Base-by-base conservation (phyloP, 2,329 filamentous ascomycete species). In the Scleromitrula shiraiana region DNA sequence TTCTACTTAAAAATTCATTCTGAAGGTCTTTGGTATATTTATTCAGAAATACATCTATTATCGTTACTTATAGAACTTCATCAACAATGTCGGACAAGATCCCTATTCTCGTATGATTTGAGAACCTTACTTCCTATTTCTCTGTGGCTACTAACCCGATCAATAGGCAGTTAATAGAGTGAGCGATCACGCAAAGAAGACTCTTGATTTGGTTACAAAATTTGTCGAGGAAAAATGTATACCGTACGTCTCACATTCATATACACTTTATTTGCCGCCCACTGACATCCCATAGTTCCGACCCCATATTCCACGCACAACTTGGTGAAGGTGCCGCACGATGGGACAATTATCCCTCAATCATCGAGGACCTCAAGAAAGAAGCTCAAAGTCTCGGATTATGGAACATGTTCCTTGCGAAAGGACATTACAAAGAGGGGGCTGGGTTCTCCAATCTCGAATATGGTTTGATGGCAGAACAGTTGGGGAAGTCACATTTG, bases 341-440 rank as follows among this genome's bases (percentile, higher is more conserved):
- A 73, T 97, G 91, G 85, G 77, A 84, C 56, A 70, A 74, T 32
- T 85, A 94, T 65, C 91, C 93, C 1, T 65, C 75, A 35, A 76
- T 97, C 59, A 78, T 98, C 53, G 93, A 98, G 58, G 83, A 93
- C 47, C 77, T 98, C 59, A 97, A 97, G 77, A 73, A 70, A 56
- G 86, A 89, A 67, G 93, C 91, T 37, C 78, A 76, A 63, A 76
- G 84, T 59, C 77, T 95, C 22, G 93, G 91, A 1, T 75, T 98
- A 38, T 98, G 93, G 93, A 98, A 98, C 70, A 85, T 98, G 83
- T 98, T 98, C 75, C 70, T 98, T 58, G 88, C 93, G 56, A 91
- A 86, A 72, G 89, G 83, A 60, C 90, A 96, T 70, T 97, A 96
- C 76, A 88, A 85, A 67, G 88, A 96, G 71, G 94, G 89, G 1